These are phyloP conservation scores for Stagonosporopsis rhizophila DNA, from an alignment of 2,329 filamentous ascomycete species.

Conservation along the genomic window DNA sequence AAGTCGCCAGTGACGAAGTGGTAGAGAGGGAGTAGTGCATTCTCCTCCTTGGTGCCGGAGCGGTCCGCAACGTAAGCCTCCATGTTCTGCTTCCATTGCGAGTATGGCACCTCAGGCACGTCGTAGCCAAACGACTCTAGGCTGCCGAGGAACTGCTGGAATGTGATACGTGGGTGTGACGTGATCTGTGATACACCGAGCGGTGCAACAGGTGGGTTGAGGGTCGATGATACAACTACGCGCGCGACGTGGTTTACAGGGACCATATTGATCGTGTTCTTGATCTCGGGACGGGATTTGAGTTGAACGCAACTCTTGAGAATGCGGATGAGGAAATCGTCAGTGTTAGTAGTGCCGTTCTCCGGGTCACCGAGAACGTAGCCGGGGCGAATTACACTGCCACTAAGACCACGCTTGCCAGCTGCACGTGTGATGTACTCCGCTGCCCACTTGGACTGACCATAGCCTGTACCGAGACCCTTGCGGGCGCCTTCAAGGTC, in stretches of 20 bases:
- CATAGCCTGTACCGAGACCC: conserved; percentile 85
- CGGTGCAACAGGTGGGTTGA: conserved; percentile 65
- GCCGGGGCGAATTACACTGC: conserved; percentile 80
- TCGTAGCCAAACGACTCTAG: conserved; percentile 77
- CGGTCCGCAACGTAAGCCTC: conserved; percentile 69
- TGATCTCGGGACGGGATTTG: conserved; percentile 73
- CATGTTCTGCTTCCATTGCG: conserved; percentile 71
- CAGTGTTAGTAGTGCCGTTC: conserved; percentile 75
- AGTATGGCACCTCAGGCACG: conserved; percentile 71
- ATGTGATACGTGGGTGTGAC: conserved; percentile 76
- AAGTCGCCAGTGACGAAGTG: conserved; percentile 75
- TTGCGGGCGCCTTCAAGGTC: conserved; percentile 77
- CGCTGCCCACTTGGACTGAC: conserved; percentile 87
- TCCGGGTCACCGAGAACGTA: conserved; percentile 80
- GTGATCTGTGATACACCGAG: conserved; percentile 78
- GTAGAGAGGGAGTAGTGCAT: conserved; percentile 73
- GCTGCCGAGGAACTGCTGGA: conserved; percentile 77
- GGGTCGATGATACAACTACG: conserved; percentile 76
- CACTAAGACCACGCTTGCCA: conserved; percentile 75
- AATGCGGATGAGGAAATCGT: conserved; percentile 90
- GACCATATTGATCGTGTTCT: conserved; percentile 88
- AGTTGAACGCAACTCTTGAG: conserved; percentile 89
- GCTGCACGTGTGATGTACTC: conserved; percentile 79
- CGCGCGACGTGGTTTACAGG: conserved; percentile 83
- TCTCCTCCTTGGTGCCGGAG: conserved; percentile 67